Base-by-base conservation (phyloP, 805 yeast genomes). In the Teunomyces tritomae region DNA sequence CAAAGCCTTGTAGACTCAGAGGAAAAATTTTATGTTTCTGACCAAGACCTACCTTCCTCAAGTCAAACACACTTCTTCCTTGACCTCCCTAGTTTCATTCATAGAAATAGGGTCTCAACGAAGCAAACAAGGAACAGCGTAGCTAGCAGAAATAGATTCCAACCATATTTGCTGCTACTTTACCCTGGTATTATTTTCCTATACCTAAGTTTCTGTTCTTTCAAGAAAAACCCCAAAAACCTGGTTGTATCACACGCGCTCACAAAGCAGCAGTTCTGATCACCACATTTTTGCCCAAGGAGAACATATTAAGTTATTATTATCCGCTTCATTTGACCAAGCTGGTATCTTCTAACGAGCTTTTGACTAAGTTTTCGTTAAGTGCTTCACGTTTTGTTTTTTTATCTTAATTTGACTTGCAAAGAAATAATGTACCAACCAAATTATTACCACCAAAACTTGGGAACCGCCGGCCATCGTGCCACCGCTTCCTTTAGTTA, bases 401-500 rank as follows among this genome's bases (percentile, higher is more conserved):
- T 8, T 7, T n/a, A 6, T 16, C 16, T 11, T 14, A 36, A 8
- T 10, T 13, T 7, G 10, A n/a, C 28, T 10, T 2, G 8, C 10
- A 27, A 26, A n/a, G n/a, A 8, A 39, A 44, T 32, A 6, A 54
- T 61, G 58, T 59, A 52, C 51, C 61, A 52, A 37, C 40, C 49
- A 20, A 46, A 41, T 33, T 52, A 53, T 44, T 56, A 55, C 52
- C 54, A 56, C 47, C 63, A 58, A 28, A 59, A 56, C 46, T 53
- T 69, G 49, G 75, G 74, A 28, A 63, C 72, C 11, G 62, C 71
- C 2, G 74, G 74, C 54, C 74, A 70, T 57, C 60, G 75, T 34
- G 66, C 68, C 24, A 50, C 57, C 24, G 54, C 65, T 35, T 61
- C 69, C 44, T 58, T 54, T 46, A 60, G 58, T 41, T 66, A 60